These are phyloP conservation scores for Tulasnella sp. DNA, from an alignment of 768 basidiomycete species.

Conservation along the genomic window DNA sequence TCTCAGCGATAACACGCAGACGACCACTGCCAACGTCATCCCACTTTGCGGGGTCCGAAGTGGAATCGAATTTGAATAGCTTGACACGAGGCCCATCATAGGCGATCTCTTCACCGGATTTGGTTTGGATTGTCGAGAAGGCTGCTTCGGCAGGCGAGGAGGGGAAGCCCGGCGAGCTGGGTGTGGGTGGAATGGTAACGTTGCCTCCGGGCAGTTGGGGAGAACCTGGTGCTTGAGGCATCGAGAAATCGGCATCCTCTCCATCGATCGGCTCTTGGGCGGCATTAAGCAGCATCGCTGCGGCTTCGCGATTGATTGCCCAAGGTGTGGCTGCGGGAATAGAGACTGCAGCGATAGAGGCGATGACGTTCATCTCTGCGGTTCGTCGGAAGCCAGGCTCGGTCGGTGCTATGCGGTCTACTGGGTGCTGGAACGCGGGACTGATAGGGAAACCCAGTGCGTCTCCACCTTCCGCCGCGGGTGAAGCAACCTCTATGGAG, in stretches of 20 bases:
- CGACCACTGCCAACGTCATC: conserved; percentile 3
- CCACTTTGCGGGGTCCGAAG: neutral
- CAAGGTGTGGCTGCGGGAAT: conserved; percentile 12
- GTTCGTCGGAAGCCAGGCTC: conserved; percentile 21
- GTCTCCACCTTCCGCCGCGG: neutral
- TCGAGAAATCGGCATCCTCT: neutral
- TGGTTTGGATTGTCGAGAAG: neutral
- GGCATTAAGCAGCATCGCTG: conserved; percentile 15
- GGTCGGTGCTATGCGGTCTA: neutral
- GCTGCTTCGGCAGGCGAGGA: neutral
- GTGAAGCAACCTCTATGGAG: neutral
- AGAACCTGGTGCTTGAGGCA: neutral
- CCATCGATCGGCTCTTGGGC: conserved; percentile 2
- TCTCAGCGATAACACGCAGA: neutral
- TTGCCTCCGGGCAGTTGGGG: neutral
- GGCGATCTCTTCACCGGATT: neutral
- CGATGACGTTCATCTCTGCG: neutral
- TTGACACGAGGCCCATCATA: neutral
- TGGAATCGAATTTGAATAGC: conserved; percentile 9
- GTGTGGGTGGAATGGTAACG: conserved; percentile 1
- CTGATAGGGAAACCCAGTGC: conserved; percentile 3
- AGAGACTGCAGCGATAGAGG: neutral
- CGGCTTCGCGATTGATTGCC: conserved; percentile 18
- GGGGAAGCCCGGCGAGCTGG: neutral
- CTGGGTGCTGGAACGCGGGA: conserved; percentile 8